Base-by-base conservation (phyloP, 73 alveolate genomes). In the Diophrys sp. region DNA sequence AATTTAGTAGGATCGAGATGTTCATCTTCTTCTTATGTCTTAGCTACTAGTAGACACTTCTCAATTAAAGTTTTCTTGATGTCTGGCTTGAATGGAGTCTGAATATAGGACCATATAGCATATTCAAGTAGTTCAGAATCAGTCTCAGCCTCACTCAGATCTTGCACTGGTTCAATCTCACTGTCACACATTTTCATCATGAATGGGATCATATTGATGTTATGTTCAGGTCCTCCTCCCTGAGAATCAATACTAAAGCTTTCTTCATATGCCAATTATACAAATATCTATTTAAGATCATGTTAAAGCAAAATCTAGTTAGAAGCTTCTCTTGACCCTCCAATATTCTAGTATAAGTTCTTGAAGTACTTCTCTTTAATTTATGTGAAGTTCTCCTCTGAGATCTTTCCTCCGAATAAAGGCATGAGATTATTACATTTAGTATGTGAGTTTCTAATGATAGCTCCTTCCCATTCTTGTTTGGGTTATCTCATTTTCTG, bases 381-480 rank as follows among this genome's bases (percentile, higher is more conserved):
- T 30, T 28, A 31, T 57, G 67, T 23, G 74, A 67, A 80, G 79
- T 73, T 28, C 30, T 80, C 84, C n/a, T 71, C 80, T 14, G 85
- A 74, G 14, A 89, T 56, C 24, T 73, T 75, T 1, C 92, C 92
- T 0, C 95, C 95, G 55, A 81, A 56, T 1, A 89, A 33, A 27
- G 95, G 95, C 79, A 78, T 69, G 71, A 89, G 73, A 70, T 84
- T 89, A 33, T 89, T 89, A 71, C 95, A 89, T 32, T 89, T 89
- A 1, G 95, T 86, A 56, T 89, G 93, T 23, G 84, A 86, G 70
- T 89, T 89, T 53, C 95, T 80, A 24, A 89, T 89, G 0, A 73
- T 77, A 23, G 95, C 95, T 0, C 95, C 95, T 79, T 89, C 95
- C 95, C 95, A 89, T 72, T 89, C 95, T 23, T 81, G 70, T 75